Percentiles rank a stretch among this genome's conserved stretches.
These are phyloP conservation scores for Gossypium gossypioides DNA, from an alignment of 441 rosid species.

Conservation along the genomic window DNA sequence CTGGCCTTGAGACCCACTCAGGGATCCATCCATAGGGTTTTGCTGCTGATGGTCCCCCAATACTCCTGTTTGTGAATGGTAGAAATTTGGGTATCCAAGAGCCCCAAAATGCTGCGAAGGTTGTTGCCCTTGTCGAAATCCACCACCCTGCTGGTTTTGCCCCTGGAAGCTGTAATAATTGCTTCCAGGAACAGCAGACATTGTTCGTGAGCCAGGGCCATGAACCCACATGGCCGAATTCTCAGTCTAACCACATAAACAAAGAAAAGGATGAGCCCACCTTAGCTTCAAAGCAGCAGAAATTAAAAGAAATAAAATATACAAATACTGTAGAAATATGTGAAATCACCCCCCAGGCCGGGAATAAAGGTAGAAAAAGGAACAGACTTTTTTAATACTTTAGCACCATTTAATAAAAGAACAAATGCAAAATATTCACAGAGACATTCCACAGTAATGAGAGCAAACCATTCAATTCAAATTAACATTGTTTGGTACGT, in stretches of 20 bases:
- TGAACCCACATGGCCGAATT: conserved; percentile 86
- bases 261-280: background rate
- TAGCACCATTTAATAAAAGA: background rate
- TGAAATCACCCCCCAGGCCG: background rate
- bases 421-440: background rate
- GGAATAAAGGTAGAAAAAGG: background rate
- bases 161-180: conserved; percentile 85
- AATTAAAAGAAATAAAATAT: background rate
- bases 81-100: conserved; percentile 75
- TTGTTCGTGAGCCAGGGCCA: conserved; percentile 66
- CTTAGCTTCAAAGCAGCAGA: background rate
- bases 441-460: background rate
- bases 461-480: background rate
- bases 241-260: conserved; percentile 47
- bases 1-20: conserved; percentile 62
- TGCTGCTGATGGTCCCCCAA: conserved; percentile 82
- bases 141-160: conserved; percentile 74
- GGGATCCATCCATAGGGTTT: conserved; percentile 56
- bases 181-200: conserved; percentile 67
- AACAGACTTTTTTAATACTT: background rate
- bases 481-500: background rate
- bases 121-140: conserved; percentile 78
- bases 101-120: conserved; percentile 70
- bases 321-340: background rate
- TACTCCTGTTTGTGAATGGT: conserved; percentile 66